Conservation (phyloP, 176 grass and related monocot species). For the Ensete glaucum region DNA sequence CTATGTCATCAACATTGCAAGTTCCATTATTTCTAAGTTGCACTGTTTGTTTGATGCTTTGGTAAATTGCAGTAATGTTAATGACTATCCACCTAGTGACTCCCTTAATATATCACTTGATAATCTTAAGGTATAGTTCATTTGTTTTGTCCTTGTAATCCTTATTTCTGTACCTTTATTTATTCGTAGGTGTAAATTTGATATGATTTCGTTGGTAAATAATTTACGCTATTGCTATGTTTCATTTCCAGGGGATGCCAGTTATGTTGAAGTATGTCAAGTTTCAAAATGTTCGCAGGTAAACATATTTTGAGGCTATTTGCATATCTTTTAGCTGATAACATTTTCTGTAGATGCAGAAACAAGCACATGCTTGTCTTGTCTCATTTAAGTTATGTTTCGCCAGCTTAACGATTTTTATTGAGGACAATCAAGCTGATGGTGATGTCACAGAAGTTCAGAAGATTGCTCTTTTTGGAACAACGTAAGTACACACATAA, state of each 20-base stretch:
- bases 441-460: constrained; percentile 73
- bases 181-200: background rate
- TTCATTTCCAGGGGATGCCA: constrained; percentile 50
- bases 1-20: background rate
- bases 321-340: background rate
- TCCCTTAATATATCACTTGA: constrained; percentile 51
- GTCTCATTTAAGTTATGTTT: constrained; percentile 2
- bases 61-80: constrained; percentile 59
- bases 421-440: constrained; percentile 93
- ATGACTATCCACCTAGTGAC: constrained; percentile 90
- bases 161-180: background rate
- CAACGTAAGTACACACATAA: constrained; percentile 46
- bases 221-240: background rate
- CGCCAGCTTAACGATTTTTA: constrained; percentile 85
- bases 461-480: constrained; percentile 80
- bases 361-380: background rate
- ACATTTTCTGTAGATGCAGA: background rate
- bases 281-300: constrained; percentile 99
- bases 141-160: background rate
- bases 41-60: constrained; percentile 4
- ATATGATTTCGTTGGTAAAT: background rate
- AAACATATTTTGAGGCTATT: background rate
- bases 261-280: constrained; percentile 79
- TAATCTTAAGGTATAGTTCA: constrained; percentile 56
- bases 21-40: background rate